Evolutionary conservation across 495 filamentous ascomycete genomes (phyloP).

Genomic region (Podospora didyma): DNA sequence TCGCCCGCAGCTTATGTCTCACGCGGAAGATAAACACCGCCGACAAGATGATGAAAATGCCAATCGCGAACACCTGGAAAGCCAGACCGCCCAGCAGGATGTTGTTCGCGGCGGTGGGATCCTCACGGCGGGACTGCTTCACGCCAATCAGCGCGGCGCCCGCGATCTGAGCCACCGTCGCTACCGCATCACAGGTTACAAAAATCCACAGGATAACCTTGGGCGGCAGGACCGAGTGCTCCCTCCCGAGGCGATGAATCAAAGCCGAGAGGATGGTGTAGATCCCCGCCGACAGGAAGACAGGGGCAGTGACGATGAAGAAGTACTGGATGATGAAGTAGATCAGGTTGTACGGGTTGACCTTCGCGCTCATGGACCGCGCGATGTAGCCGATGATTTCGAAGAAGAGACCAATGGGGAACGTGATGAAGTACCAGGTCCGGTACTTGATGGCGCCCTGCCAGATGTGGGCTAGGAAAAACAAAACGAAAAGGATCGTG

Average conservation of each 20-base stretch:
- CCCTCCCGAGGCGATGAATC: conserved; percentile 32
- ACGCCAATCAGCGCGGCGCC: conserved; percentile 49
- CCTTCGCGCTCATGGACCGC: conserved; percentile 34
- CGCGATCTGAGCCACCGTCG: conserved; percentile 47
- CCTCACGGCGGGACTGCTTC: conserved; percentile 34
- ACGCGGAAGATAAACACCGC: conserved; percentile 26
- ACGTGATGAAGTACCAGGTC: conserved; percentile 27
- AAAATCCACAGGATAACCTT: conserved; percentile 44
- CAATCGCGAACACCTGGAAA: conserved; percentile 47
- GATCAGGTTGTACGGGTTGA: conserved; percentile 45
- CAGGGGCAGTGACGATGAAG: conserved; percentile 55
- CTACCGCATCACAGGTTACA: conserved; percentile 44
- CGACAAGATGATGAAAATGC: conserved; percentile 42
- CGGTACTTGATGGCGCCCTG: conserved; percentile 21
- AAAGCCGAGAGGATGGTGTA: conserved; percentile 47
- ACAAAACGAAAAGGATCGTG: conserved; percentile 25
- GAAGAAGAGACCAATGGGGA: conserved; percentile 30
- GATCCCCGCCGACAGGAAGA: conserved; percentile 51
- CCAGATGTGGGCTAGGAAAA: conserved; percentile 24
- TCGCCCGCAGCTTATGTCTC: background rate
- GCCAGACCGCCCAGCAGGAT: conserved; percentile 49
- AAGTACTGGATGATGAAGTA: conserved; percentile 58
- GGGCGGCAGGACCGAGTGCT: conserved; percentile 34
- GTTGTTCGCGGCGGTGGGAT: conserved; percentile 44
- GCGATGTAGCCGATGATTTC: conserved; percentile 45